phyloP scores from a whole-genome alignment of 768 basidiomycete species.

The Lentinus tigrinus region DNA sequence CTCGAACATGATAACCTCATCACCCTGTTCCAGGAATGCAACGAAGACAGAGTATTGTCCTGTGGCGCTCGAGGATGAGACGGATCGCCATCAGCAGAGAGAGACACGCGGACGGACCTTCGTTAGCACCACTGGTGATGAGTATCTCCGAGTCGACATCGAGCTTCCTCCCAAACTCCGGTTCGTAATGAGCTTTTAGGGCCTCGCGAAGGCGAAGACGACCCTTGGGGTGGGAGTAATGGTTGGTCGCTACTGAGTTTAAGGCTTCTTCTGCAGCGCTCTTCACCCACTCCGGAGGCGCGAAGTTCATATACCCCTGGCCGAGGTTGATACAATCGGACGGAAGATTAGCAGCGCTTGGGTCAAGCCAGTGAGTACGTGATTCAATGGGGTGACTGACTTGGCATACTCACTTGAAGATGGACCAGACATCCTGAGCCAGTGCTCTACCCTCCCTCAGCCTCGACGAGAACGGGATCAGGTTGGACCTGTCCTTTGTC shows the following conservation, averaged over 20 bases:
- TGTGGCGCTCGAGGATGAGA: constrained; percentile 28
- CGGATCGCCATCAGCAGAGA: constrained; percentile 4
- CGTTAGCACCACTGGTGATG: constrained; percentile 95
- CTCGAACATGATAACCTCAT: constrained; percentile 99
- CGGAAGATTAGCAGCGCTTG: constrained; percentile 84
- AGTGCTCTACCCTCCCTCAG: constrained; percentile 75
- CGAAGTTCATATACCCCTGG: constrained; percentile 88
- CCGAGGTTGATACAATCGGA: constrained; percentile 94
- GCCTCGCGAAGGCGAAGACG: constrained; percentile 86
- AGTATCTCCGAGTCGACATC: constrained; percentile 87
- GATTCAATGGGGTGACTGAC: constrained; percentile 38
- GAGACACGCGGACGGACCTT: constrained; percentile 54
- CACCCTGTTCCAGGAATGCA: constrained; percentile 88
- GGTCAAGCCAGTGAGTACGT: neutral
- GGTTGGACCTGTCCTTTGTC: constrained; percentile 26
- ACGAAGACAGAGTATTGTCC: constrained; percentile 93
- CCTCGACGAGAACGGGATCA: constrained; percentile 71
- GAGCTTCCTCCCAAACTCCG: constrained; percentile 64
- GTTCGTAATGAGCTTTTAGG: constrained; percentile 75
- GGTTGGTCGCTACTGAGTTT: constrained; percentile 61
- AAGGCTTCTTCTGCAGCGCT: constrained; percentile 74
- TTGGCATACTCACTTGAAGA: constrained; percentile 77
- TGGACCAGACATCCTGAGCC: constrained; percentile 86
- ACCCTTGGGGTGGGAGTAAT: constrained; percentile 91
- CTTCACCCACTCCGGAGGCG: constrained; percentile 78